Base-by-base conservation (phyloP, 768 basidiomycete genomes). In the Serpula lacrymans region DNA sequence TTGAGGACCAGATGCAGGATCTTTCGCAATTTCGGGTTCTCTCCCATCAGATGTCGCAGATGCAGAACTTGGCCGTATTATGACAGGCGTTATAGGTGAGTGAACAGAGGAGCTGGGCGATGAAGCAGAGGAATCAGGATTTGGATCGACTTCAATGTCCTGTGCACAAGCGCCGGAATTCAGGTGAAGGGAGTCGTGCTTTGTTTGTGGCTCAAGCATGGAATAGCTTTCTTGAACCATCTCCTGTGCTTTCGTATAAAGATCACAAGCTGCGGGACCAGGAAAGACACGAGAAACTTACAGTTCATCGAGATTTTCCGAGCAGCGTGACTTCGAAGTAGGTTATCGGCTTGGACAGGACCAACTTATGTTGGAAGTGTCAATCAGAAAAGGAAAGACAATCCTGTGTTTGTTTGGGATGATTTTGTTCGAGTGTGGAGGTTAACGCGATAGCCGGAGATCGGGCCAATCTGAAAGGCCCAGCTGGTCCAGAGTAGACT, bases 1-100 rank as follows among this genome's bases (percentile, higher is more conserved):
- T 13, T 66, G 60, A 17, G 64, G 61, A 11, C 58, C 66, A 5
- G 69, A 60, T 3, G 57, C 49, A 22, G 67, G 54, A 24, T 63
- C 63, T 42, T 65, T 41, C 40, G 31, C 32, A 21, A 33, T 34
- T 13, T 41, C 22, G 63, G 60, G 25, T 60, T 62, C 31, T 65
- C 63, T 25, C 48, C 52, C 23, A 24, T 62, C 58, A 9, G 51
- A 51, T 11, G 39, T 47, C 13, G 53, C 53, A 17, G 56, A 59
- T 17, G 55, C 36, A 34, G 48, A 50, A 20, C 59, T 54, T 9
- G 48, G 58, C 14, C 48, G 29, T 10, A 48, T 37, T 22, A 40
- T 17, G 12, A 54, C 39, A 23, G 50, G 46, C 16, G 56, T 59
- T 10, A 54, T 45, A 16, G 62, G 65, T n/a, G 68, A 66, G 18